Evolutionary conservation across 257 asterid species (phyloP).

Genomic region (Forsythia viridissima): DNA sequence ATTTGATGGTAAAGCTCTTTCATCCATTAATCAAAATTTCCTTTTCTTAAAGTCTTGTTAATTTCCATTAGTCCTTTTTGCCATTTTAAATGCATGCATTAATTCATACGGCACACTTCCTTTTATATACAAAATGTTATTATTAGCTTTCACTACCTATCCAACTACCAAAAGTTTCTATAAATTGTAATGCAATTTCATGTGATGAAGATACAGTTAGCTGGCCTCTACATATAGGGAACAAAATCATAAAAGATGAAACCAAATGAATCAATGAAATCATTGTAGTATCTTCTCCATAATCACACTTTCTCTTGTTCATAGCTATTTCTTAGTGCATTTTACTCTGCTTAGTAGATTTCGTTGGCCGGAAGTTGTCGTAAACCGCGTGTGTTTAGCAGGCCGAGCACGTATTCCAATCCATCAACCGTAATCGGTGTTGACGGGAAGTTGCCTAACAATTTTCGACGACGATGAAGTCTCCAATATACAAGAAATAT

Average conservation of each 20-base stretch:
- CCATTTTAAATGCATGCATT: not conserved
- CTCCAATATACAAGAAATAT: constrained; percentile 33
- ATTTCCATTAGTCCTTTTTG: not conserved
- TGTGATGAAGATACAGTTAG: constrained; percentile 29
- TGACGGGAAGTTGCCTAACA: not conserved
- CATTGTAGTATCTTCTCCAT: not conserved
- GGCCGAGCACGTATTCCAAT: not conserved
- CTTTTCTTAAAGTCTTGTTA: not conserved
- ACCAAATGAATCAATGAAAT: not conserved
- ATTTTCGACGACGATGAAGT: constrained; percentile 23
- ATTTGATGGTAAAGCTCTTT: not conserved
- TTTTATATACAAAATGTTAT: not conserved
- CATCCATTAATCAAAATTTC: not conserved
- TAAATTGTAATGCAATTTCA: not conserved
- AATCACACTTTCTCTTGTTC: not conserved
- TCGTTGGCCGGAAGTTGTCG: not conserved
- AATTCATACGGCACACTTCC: not conserved
- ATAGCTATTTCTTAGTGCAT: not conserved
- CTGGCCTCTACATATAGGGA: constrained; percentile 29
- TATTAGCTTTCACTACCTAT: constrained; percentile 5
- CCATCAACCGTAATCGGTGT: not conserved
- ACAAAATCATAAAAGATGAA: not conserved
- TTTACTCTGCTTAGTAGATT: not conserved
- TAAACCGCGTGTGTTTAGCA: not conserved
- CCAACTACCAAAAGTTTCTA: constrained; percentile 32